Evolutionary conservation across 257 asterid species (phyloP), one percentile per base, ranked within the genome.

Genomic region (Cordia subcordata): DNA sequence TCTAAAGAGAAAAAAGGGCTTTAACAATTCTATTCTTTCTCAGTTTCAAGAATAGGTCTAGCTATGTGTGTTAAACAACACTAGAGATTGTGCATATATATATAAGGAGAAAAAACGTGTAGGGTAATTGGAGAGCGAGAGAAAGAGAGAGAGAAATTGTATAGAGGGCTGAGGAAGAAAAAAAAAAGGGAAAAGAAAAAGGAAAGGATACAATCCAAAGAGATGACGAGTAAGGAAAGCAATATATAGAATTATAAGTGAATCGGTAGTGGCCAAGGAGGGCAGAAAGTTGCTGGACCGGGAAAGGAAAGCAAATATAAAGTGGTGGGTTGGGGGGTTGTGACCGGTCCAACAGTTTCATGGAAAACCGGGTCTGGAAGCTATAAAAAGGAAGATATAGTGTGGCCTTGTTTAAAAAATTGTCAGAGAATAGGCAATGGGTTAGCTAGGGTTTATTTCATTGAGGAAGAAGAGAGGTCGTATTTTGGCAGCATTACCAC

Each of bases 391-490:
- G 13, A 54, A 53, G 55, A 40, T 42, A 42, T n/a, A n/a, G n/a
- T 39, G 15, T 42, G 47, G 47, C 15, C n/a, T 42, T 42, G 5
- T 42, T 42, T 42, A 42, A 38, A 22, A 21, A 39, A n/a, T n/a
- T 55, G 59, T 62, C 59, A 52, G 63, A 56, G 44, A 20, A 20
- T 57, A 38, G 52, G 37, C 53, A 54, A 57, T 2, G 58, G 53
- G 58, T 35, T 68, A n/a, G n/a, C n/a, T n/a, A 61, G 73, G 73
- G 71, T 58, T 42, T 42, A 42, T 64, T 66, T 51, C 38, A 58
- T n/a, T 42, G 55, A 39, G n/a, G 45, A 49, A 39, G 45, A 16
- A 47, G 59, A 58, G 63, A 66, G 54, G 11, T n/a, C n/a, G 66
- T 53, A 40, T 51, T 49, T 67, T 67, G 72, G 60, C 53, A 51